These are phyloP conservation scores for Phytophthora rubi DNA, from an alignment of 352 stramenopile genomes.

Conservation along the genomic window DNA sequence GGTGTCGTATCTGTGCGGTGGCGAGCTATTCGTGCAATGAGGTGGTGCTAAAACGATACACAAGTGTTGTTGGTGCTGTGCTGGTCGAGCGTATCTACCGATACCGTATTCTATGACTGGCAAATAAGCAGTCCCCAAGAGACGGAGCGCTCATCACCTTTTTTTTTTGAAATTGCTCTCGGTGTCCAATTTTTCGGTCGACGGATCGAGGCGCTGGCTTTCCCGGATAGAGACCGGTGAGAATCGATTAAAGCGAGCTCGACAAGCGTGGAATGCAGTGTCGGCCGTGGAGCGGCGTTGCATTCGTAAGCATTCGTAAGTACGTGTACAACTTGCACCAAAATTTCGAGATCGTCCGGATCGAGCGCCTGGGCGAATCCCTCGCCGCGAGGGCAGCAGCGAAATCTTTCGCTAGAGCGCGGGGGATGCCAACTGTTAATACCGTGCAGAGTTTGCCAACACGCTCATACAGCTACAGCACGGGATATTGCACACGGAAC, in stretches of 20 bases:
- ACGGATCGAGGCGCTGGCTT: constrained; percentile 18
- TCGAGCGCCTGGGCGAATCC: background rate
- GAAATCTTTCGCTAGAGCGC: background rate
- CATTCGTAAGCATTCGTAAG: too few species aligned
- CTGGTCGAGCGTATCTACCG: constrained; percentile 5
- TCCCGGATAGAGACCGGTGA: constrained; percentile 14
- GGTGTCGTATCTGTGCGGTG: constrained; percentile 2
- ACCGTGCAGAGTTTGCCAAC: background rate
- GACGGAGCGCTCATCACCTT: constrained; percentile 34
- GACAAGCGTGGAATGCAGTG: too few species aligned
- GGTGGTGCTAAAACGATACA: constrained; percentile 23
- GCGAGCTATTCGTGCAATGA: constrained; percentile 36
- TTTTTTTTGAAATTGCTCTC: too few species aligned
- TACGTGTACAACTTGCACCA: constrained; percentile 14
- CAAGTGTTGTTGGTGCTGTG: constrained; percentile 14
- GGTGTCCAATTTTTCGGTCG: constrained; percentile 4
- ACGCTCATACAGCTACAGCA: background rate
- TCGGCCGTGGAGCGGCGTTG: too few species aligned
- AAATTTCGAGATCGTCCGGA: constrained; percentile 30
- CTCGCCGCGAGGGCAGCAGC: too few species aligned
- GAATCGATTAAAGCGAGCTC: constrained; percentile 30
- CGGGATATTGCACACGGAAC: too few species aligned
- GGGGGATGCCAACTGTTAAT: background rate
- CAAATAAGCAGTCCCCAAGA: constrained; percentile 27
- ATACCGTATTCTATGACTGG: constrained; percentile 24